These are phyloP conservation scores for Malassezia japonica DNA, from an alignment of 1,284 basidiomycete species.

Conservation along the genomic window DNA sequence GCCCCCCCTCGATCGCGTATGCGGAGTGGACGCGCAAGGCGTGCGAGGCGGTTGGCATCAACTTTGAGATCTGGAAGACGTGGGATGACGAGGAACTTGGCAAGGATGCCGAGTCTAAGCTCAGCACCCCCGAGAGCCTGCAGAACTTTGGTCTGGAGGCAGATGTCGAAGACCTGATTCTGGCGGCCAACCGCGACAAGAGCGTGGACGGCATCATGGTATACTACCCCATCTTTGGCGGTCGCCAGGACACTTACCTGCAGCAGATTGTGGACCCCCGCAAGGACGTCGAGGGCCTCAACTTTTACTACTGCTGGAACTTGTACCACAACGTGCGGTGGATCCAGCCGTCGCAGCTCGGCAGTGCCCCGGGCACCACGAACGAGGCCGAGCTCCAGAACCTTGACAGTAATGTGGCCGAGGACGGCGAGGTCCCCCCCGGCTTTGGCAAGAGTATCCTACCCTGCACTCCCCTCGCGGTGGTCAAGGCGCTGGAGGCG, in stretches of 20 bases:
- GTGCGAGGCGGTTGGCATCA: conserved; percentile 76
- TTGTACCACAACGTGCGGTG: conserved; percentile 49
- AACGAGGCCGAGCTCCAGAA: conserved; percentile 28
- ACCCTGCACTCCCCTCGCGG: conserved; percentile 89
- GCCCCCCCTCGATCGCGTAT: conserved; percentile 77
- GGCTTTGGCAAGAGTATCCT: conserved; percentile 86
- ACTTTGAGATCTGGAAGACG: conserved; percentile 58
- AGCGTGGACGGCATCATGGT: conserved; percentile 92
- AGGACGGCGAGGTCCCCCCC: conserved; percentile 52
- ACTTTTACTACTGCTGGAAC: conserved; percentile 56
- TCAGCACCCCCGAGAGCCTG: conserved; percentile 49
- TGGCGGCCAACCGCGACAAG: conserved; percentile 66
- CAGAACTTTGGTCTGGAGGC: conserved; percentile 82
- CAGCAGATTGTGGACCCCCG: conserved; percentile 87
- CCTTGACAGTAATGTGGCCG: conserved; percentile 20
- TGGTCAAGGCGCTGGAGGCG: conserved; percentile 82
- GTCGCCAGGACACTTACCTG: conserved; percentile 77
- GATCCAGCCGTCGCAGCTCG: conserved; percentile 40
- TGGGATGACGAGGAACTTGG: conserved; percentile 37
- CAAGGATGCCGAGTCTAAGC: conserved; percentile 50
- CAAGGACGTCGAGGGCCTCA: conserved; percentile 93
- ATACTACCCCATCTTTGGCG: conserved; percentile 50
- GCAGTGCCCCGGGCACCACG: conserved; percentile 42
- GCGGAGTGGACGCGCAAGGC: conserved; percentile 88
- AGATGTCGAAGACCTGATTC: conserved; percentile 47